Evolutionary conservation across 2,329 filamentous ascomycete species (phyloP), one percentile per base, ranked within the genome.

Genomic region (Penicillium palitans): DNA sequence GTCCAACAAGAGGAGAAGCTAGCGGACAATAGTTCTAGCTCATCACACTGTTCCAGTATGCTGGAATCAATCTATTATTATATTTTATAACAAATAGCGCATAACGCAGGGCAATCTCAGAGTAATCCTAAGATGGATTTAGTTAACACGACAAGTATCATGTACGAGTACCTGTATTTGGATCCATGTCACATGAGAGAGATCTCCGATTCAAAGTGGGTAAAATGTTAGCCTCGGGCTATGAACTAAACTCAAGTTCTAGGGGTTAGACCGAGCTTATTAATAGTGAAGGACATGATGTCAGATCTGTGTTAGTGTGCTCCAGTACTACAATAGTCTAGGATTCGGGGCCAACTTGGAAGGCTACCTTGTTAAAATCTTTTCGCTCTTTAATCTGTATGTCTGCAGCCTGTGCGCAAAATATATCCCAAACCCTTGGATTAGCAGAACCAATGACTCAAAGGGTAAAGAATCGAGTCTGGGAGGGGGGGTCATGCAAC

Each of bases 161-260:
- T 51, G 53, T 51, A 52, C 25, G 19, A 55, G 27, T n/a, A 29
- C 21, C 45, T 55, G 49, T 52, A 52, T 44, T 37, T 42, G 37
- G 37, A 42, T 44, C 29, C n/a, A 40, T 52, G 47, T 56, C 61
- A 62, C 61, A 61, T 62, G 61, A 56, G 53, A 55, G 55, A 46
- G 60, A 62, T 62, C 60, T 60, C 47, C 55, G 55, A 59, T 61
- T 58, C 33, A 42, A 41, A 45, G 52, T 55, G 52, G 46, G 21
- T 59, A 49, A 61, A 42, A 57, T 50, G 52, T 61, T 59, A 61
- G 61, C 55, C 58, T 61, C 52, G 55, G 60, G 51, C 29, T 10
- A 46, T 29, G 31, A 37, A 24, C n/a, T 29, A 48, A 31, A 55
- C 39, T 27, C 35, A 52, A 41, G 31, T 55, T 35, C 42, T 31